A percentile compares a stretch with the other conserved stretches of the same genome.
Conservation (phyloP, 2,329 filamentous ascomycete genomes). For the Curvularia eragrostidis region DNA sequence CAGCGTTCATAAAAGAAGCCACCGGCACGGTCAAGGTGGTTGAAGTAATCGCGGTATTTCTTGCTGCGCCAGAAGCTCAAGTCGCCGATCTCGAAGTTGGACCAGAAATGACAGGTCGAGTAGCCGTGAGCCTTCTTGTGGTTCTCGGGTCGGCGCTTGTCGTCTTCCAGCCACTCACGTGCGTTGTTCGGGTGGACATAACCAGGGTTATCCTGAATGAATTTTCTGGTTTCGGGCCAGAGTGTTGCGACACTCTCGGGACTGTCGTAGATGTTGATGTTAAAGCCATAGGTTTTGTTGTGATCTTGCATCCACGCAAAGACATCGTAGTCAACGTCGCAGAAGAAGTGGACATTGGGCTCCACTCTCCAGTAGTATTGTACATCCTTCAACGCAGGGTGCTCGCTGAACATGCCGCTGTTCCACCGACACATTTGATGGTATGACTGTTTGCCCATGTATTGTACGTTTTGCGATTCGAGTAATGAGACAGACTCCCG, state of each 20-base stretch:
- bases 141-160: conserved; percentile 76
- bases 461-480: conserved; percentile 85
- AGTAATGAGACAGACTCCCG: conserved; percentile 83
- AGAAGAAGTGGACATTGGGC: conserved; percentile 99
- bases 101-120: conserved; percentile 99
- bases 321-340: conserved; percentile 96
- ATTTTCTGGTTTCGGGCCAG: conserved; percentile 96
- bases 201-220: conserved; percentile 82
- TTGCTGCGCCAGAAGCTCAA: conserved; percentile 91
- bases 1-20: conserved; percentile 99
- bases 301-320: conserved; percentile 98
- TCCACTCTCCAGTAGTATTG: conserved; percentile 99
- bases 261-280: conserved; percentile 94
- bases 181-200: conserved; percentile 85
- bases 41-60: conserved; percentile 93
- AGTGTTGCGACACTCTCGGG: conserved; percentile 84
- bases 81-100: conserved; percentile 96
- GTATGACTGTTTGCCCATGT: conserved; percentile 86
- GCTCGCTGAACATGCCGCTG: conserved; percentile 96
- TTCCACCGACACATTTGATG: conserved; percentile 99
- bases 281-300: conserved; percentile 99
- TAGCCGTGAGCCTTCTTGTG: conserved; percentile 86
- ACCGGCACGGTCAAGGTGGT: conserved; percentile 89
- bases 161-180: conserved; percentile 85
- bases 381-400: conserved; percentile 80